A percentile compares a stretch with the other conserved stretches of the same genome.
These are phyloP conservation scores for Prototheca cutis DNA, from an alignment of 163 green algal species.

Conservation along the genomic window DNA sequence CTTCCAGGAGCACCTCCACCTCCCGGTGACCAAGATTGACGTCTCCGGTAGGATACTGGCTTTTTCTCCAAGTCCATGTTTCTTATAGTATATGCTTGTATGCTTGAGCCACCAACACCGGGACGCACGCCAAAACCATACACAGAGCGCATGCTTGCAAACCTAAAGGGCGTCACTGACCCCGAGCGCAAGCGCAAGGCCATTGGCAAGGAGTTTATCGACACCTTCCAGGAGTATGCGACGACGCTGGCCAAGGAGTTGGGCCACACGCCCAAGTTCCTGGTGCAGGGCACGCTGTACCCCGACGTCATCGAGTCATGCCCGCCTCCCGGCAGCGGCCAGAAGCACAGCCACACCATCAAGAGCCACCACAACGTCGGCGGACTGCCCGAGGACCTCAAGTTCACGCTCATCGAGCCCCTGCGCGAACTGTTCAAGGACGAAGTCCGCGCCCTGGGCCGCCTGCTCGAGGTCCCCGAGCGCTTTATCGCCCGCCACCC, in stretches of 20 bases:
- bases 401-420: constrained; percentile 94
- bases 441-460: constrained; percentile 77
- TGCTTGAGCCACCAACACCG: too few relatives aligned
- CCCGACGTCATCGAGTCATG: constrained; percentile 98
- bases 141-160: constrained; percentile 66
- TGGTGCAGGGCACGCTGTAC: constrained; percentile 95
- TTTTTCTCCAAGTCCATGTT: too few relatives aligned
- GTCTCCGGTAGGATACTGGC: too few relatives aligned
- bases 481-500: constrained; percentile 92
- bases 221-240: constrained; percentile 70
- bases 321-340: constrained; percentile 79
- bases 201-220: constrained; percentile 95
- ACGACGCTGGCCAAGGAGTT: constrained; percentile 59
- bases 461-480: constrained; percentile 83
- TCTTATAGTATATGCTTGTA: too few relatives aligned
- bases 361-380: constrained; percentile 99
- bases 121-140: too few relatives aligned
- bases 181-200: constrained; percentile 94
- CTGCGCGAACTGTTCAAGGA: constrained; percentile 97
- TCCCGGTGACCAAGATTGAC: constrained; percentile 91
- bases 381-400: constrained; percentile 92
- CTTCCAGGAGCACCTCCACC: constrained; percentile 92
- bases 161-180: constrained; percentile 78
- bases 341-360: constrained; percentile 98
- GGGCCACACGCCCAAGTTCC: constrained; percentile 71